Base-by-base conservation (phyloP, 2,329 filamentous ascomycete species). In the Nemania serpens region DNA sequence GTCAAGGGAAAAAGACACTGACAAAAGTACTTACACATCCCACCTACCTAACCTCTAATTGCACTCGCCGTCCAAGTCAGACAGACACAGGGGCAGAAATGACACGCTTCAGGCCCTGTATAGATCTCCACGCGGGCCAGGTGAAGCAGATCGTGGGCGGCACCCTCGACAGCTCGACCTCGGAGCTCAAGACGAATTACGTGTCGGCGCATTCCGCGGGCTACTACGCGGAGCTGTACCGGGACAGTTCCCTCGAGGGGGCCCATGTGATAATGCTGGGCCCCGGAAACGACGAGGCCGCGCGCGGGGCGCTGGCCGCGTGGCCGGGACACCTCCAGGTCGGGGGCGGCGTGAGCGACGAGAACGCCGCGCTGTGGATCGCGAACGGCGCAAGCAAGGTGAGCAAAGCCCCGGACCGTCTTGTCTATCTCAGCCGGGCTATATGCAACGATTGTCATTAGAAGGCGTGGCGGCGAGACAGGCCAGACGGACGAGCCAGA, bases 71-170 rank as follows among this genome's bases (percentile, higher is more conserved):
- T n/a, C n/a, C n/a, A n/a, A n/a, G n/a, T n/a, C n/a, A n/a, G n/a
- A n/a, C n/a, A 25, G 15, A 41, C 12, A 39, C 7, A n/a, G 3
- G 25, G 51, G 33, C 39, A 58, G 79, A 64, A 45, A 97, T 99
- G 95, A 98, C 95, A 2, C 88, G 89, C 69, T 99, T 99, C 74
- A 85, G 95, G 41, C 95, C 95, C 18, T 99, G 95, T 74, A 98
- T 99, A 76, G 95, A 99, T 78, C 85, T 99, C 55, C 95, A 99
- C 76, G 89, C 93, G n/a, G 95, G 95, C 13, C 89, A 94, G 74
- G 95, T 99, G 61, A 99, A 99, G 81, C 95, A 99, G 77, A 99
- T 99, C 69, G 93, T 99, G 42, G 95, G 95, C 69, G 94, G 95
- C 61, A 98, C 95, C 1, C 84, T 99, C 64, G 89, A 90, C 77